Conservation (phyloP, 129 eudicot genomes). For the Helianthus tuberosus region DNA sequence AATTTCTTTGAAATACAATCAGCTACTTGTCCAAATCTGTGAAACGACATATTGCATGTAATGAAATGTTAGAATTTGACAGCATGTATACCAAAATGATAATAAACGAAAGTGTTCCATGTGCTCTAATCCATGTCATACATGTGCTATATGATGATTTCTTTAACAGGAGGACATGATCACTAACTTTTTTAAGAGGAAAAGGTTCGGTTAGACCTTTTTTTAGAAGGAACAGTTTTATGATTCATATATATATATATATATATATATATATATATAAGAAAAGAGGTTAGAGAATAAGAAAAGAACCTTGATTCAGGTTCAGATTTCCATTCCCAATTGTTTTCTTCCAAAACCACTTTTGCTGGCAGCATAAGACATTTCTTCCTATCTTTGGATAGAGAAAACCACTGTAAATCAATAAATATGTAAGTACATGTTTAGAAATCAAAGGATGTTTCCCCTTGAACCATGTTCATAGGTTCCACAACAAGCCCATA, state of each 20-base stretch:
- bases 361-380: slow-evolving; percentile 16
- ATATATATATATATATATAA: neutral
- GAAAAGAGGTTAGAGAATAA: neutral
- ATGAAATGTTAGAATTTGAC: neutral
- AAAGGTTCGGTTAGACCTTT: too few relatives aligned
- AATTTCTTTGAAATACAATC: neutral
- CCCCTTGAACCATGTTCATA: neutral
- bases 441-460: neutral
- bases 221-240: neutral
- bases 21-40: slow-evolving; percentile 14
- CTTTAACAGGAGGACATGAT: too few relatives aligned
- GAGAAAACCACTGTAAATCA: slow-evolving; percentile 12
- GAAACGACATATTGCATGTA: neutral
- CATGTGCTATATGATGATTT: too few relatives aligned
- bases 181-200: too few relatives aligned
- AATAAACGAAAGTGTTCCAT: too few relatives aligned
- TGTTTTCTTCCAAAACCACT: neutral
- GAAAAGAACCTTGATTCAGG: slow-evolving; percentile 1
- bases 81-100: neutral
- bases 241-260: too few relatives aligned
- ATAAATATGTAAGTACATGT: neutral
- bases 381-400: slow-evolving; percentile 10
- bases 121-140: too few relatives aligned
- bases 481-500: neutral
- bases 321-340: neutral